Percentiles rank a stretch among this genome's conserved stretches.
phyloP scores from a whole-genome alignment of 306 rosid species.

The Dicorynia guianensis region DNA sequence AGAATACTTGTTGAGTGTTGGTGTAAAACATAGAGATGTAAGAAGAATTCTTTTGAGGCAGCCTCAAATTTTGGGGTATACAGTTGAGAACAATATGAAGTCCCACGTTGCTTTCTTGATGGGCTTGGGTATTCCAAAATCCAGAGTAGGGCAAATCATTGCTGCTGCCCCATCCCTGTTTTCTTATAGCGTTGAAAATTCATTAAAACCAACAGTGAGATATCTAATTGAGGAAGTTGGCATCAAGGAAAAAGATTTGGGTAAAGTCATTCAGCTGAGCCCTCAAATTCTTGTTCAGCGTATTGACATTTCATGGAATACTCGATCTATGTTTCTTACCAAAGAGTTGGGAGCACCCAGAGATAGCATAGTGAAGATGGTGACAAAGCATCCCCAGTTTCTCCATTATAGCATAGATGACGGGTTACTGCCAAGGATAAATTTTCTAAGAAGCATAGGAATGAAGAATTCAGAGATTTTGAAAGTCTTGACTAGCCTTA shows the following conservation, averaged over 20 bases:
- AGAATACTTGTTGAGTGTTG: slow-evolving; percentile 88
- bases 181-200: slow-evolving; percentile 90
- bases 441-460: slow-evolving; percentile 94
- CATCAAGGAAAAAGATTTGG: slow-evolving; percentile 86
- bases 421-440: slow-evolving; percentile 94
- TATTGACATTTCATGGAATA: slow-evolving; percentile 84
- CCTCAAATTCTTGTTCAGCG: slow-evolving; percentile 95
- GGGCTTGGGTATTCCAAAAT: slow-evolving; percentile 79
- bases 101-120: slow-evolving; percentile 81
- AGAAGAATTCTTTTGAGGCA: slow-evolving; percentile 88
- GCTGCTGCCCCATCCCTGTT: slow-evolving; percentile 83
- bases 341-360: slow-evolving; percentile 93
- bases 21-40: slow-evolving; percentile 86
- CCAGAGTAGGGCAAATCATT: slow-evolving; percentile 88
- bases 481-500: slow-evolving; percentile 88
- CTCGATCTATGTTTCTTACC: slow-evolving; percentile 77
- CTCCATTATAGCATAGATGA: slow-evolving; percentile 95
- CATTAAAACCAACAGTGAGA: slow-evolving; percentile 85
- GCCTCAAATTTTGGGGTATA: slow-evolving; percentile 86
- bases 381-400: slow-evolving; percentile 91
- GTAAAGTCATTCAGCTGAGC: slow-evolving; percentile 94
- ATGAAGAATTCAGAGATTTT: slow-evolving; percentile 85
- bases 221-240: slow-evolving; percentile 96
- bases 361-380: slow-evolving; percentile 95
- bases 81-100: slow-evolving; percentile 89